Evolutionary conservation across 768 basidiomycete genomes (phyloP).

Genomic region (Harrya chromipes): DNA sequence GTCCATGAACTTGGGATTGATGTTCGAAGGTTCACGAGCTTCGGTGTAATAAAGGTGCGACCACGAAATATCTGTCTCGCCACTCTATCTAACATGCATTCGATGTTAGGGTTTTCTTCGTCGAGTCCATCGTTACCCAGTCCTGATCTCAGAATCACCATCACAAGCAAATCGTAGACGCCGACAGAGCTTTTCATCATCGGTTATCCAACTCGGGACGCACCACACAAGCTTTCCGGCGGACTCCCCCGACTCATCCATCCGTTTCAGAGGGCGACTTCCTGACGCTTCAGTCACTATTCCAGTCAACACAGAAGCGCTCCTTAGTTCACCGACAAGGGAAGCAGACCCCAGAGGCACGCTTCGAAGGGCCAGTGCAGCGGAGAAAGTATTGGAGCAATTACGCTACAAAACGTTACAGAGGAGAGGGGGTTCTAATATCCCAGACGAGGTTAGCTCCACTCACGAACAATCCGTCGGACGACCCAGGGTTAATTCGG

Average conservation of each 20-base stretch:
- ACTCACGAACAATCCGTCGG: conserved; percentile 18
- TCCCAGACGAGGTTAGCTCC: conserved; percentile 14
- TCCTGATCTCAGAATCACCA: conserved; percentile 50
- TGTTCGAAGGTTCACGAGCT: conserved; percentile 90
- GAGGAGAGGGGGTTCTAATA: conserved; percentile 38
- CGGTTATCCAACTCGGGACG: conserved; percentile 9
- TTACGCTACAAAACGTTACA: conserved; percentile 56
- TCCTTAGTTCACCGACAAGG: conserved; percentile 25
- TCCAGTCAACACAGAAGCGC: conserved; percentile 18
- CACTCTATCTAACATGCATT: background rate
- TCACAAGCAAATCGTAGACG: conserved; percentile 24
- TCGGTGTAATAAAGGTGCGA: conserved; percentile 92
- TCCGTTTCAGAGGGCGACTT: conserved; percentile 20
- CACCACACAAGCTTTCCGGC: conserved; percentile 8
- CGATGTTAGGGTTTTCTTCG: conserved; percentile 76
- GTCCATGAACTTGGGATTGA: conserved; percentile 79
- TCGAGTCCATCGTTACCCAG: conserved; percentile 90
- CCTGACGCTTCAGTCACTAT: conserved; percentile 21
- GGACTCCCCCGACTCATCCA: conserved; percentile 13
- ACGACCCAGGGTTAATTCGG: conserved; percentile 30
- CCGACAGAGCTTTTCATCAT: conserved; percentile 29
- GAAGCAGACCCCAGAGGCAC: conserved; percentile 33
- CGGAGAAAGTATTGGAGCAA: conserved; percentile 67
- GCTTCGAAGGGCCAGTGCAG: conserved; percentile 58
- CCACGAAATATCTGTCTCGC: background rate